phyloP scores from a whole-genome alignment of 805 yeast species.

The Blastobotrys terrestris region DNA sequence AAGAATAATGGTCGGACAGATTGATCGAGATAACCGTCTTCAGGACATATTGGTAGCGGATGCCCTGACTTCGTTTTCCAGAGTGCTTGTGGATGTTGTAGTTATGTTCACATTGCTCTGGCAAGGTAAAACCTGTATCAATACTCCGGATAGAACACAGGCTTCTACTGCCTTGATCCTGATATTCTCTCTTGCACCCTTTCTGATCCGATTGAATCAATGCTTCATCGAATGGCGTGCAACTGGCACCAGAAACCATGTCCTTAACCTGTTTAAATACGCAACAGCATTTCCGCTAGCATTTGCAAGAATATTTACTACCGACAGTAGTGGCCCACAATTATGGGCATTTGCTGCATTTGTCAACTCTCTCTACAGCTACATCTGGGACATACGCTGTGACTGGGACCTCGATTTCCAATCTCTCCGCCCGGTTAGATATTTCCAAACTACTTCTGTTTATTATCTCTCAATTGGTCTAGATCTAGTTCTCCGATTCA shows the following conservation, averaged over 20 bases:
- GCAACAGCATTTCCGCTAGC: conserved; percentile 54
- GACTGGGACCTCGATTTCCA: conserved; percentile 65
- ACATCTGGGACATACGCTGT: conserved; percentile 80
- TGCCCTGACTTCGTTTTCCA: conserved; percentile 73
- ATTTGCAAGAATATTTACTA: no score
- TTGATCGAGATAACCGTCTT: conserved; percentile 52
- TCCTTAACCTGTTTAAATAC: conserved; percentile 73
- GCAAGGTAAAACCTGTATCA: no score
- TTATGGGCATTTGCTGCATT: conserved; percentile 39
- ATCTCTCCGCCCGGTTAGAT: conserved; percentile 14
- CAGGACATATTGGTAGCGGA: conserved; percentile 83
- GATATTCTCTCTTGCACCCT: conserved; percentile 46
- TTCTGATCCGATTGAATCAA: conserved; percentile 71
- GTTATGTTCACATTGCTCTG: no score
- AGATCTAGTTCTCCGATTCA: conserved; percentile 64
- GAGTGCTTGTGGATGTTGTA: conserved; percentile 66
- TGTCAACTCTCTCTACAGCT: conserved; percentile 69
- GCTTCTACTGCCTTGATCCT: conserved; percentile 35
- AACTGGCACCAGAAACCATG: conserved; percentile 47
- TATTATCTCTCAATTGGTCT: conserved; percentile 53
- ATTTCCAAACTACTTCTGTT: conserved; percentile 26
- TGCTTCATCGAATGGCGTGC: conserved; percentile 63
- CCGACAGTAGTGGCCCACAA: no score
- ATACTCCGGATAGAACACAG: conserved; percentile 30
- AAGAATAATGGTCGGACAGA: conserved; percentile 52